These are phyloP conservation scores for Phytophthora pistaciae DNA, from an alignment of 352 stramenopile genomes.

Conservation along the genomic window DNA sequence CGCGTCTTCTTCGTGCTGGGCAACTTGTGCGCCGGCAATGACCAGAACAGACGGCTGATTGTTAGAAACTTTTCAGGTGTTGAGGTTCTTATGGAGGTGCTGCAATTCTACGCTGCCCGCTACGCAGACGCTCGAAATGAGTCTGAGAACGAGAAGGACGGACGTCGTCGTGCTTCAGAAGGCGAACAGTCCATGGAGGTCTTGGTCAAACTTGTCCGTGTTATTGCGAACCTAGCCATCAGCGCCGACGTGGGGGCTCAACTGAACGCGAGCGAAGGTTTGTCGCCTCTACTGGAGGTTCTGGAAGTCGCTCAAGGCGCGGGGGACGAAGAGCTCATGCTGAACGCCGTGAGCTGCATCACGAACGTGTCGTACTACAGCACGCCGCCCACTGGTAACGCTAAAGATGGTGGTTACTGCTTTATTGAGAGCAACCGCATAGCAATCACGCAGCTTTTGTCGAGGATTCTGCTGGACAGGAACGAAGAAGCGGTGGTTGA, in stretches of 20 bases:
- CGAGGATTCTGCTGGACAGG: slow-evolving; percentile 63
- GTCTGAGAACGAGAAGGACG: slow-evolving; percentile 7
- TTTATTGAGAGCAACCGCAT: slow-evolving; percentile 63
- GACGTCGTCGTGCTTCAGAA: slow-evolving; percentile 12
- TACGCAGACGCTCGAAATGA: slow-evolving; percentile 37
- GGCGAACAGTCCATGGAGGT: slow-evolving; percentile 59
- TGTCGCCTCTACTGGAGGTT: slow-evolving; percentile 55
- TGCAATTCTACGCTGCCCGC: slow-evolving; percentile 53
- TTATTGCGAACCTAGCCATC: slow-evolving; percentile 87
- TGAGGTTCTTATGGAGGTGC: slow-evolving; percentile 43
- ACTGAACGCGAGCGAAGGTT: slow-evolving; percentile 45
- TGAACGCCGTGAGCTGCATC: slow-evolving; percentile 89
- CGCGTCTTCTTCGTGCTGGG: slow-evolving; percentile 86
- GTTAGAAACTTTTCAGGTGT: slow-evolving; percentile 41
- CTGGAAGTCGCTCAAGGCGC: slow-evolving; percentile 43
- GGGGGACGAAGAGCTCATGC: slow-evolving; percentile 84
- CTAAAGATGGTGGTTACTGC: slow-evolving; percentile 7
- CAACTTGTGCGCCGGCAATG: slow-evolving; percentile 89
- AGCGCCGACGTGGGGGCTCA: slow-evolving; percentile 64
- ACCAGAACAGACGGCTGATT: slow-evolving; percentile 72
- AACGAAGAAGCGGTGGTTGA: slow-evolving; percentile 90
- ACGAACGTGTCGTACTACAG: slow-evolving; percentile 91
- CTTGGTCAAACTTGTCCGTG: slow-evolving; percentile 83
- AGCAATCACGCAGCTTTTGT: slow-evolving; percentile 46
- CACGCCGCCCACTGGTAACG: slow-evolving; percentile 6